Conservation (phyloP, 2,329 filamentous ascomycete genomes). For the Xylariaceae sp. region DNA sequence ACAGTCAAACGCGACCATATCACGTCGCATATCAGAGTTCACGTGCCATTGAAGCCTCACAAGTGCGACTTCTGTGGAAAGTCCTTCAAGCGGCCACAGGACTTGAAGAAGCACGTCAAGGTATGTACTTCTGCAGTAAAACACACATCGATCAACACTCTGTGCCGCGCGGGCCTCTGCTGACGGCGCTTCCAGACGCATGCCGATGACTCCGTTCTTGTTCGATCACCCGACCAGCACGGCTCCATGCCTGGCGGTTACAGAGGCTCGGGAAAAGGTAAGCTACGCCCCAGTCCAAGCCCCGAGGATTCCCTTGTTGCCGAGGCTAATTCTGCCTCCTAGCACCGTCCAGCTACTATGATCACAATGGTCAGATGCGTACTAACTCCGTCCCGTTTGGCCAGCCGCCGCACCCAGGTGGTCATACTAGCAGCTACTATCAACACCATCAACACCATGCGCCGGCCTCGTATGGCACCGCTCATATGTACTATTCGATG, state of each 20-base stretch:
- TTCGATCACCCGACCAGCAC: conserved; percentile 47
- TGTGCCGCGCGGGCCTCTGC: too few species aligned
- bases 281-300: conserved; percentile 26
- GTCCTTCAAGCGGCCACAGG: conserved; percentile 97
- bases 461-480: conserved; percentile 57
- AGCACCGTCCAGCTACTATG: conserved; percentile 57
- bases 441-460: conserved; percentile 48
- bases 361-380: conserved; percentile 60
- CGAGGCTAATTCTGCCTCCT: conserved; percentile 39
- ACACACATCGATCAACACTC: too few species aligned
- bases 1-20: conserved; percentile 99
- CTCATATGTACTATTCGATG: conserved; percentile 71
- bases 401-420: conserved; percentile 43
- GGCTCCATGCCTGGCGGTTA: conserved; percentile 47
- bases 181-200: conserved; percentile 56
- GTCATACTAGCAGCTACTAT: conserved; percentile 55
- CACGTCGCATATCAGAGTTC: conserved; percentile 96
- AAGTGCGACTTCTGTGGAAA: conserved; percentile 99
- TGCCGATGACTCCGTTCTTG: conserved; percentile 82
- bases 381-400: conserved; percentile 48
- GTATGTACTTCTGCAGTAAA: too few species aligned
- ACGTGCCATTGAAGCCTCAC: conserved; percentile 98
- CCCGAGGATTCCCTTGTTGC: conserved; percentile 27
- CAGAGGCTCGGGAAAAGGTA: conserved; percentile 51
- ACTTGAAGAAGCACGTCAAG: conserved; percentile 99